Base-by-base conservation (phyloP, 1,284 basidiomycete species). In the Megacollybia platyphylla region DNA sequence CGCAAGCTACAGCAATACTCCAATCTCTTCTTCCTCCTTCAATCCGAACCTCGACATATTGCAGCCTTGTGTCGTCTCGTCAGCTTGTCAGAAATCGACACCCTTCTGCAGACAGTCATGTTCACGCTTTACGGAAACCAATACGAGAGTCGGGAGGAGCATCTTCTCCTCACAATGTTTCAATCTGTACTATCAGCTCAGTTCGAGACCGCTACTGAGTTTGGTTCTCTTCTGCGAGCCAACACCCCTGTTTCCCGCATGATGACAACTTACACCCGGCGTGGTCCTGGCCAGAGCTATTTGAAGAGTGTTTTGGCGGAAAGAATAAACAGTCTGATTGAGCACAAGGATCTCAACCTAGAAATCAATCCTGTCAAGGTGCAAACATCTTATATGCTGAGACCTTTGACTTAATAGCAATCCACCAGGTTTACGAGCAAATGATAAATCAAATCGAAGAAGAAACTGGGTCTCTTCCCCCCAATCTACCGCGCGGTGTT, bases 221-320 rank as follows among this genome's bases (percentile, higher is more conserved):
- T 98, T 53, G 92, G 92, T 4, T 97, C 93, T 4, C 73, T 99
- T 9, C 76, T 99, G 20, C 87, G 96, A 41, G 93, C 94, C 46
- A 98, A 98, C 64, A 98, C 96, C 37, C 94, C 96, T 40, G 94
- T 97, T 13, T 97, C 93, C 42, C 83, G 96, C 39, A 97, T 98
- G 94, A 97, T 99, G 94, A 97, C 96, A 34, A 97, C 94, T 15
- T 99, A 98, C 65, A 97, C 94, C 39, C 85, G 96, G 44, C 83
- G 96, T 49, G 94, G 93, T 40, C 94, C 96, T 0, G 94, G 94
- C 50, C 94, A 98, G 62, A 89, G 87, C 54, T 99, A 97, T 61
- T 78, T 99, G 51, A 97, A 97, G 69, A 83, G 86, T 50, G 92
- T 97, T 28, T 71, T 99, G 40, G 90, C 94, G 9, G 93, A 97